Percentiles rank a stretch among this genome's conserved stretches.
Conservation (phyloP, 768 basidiomycete genomes). For the Paxillus ammoniavirescens region DNA sequence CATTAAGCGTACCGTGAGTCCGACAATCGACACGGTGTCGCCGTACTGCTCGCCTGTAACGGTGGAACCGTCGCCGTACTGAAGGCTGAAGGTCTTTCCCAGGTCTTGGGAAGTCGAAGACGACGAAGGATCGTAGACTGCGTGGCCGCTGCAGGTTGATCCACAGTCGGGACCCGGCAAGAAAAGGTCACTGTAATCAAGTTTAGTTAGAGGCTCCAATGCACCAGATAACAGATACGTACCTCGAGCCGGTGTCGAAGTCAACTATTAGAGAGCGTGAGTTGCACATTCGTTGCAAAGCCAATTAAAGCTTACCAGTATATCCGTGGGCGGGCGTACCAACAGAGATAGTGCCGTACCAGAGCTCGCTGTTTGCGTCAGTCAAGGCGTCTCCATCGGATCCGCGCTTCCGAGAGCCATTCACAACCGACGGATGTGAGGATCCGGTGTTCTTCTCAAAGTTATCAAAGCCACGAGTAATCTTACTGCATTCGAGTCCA, state of each 20-base stretch:
- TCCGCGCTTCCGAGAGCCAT: background rate
- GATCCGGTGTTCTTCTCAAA: constrained; percentile 4
- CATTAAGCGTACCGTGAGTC: constrained; percentile 7
- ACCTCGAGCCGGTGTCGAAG: constrained; percentile 27
- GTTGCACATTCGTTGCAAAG: background rate
- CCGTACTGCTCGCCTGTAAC: constrained; percentile 8
- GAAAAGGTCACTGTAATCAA: constrained; percentile 26
- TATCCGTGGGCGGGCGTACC: constrained; percentile 5
- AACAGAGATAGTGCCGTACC: constrained; percentile 8
- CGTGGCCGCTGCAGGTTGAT: constrained; percentile 28
- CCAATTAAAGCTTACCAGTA: background rate
- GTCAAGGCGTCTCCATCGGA: background rate
- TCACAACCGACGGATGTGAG: background rate
- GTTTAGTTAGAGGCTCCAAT: constrained; percentile 12
- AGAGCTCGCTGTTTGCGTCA: background rate
- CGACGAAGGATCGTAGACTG: constrained; percentile 27
- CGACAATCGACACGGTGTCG: constrained; percentile 11
- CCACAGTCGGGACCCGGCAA: constrained; percentile 24
- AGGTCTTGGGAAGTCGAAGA: constrained; percentile 10
- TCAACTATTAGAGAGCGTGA: constrained; percentile 5
- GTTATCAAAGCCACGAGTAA: background rate
- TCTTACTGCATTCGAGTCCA: background rate
- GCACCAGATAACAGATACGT: background rate
- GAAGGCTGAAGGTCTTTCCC: background rate
- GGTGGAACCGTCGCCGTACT: background rate